Conservation (phyloP, 352 stramenopile species). For the Phytopythium litorale region DNA sequence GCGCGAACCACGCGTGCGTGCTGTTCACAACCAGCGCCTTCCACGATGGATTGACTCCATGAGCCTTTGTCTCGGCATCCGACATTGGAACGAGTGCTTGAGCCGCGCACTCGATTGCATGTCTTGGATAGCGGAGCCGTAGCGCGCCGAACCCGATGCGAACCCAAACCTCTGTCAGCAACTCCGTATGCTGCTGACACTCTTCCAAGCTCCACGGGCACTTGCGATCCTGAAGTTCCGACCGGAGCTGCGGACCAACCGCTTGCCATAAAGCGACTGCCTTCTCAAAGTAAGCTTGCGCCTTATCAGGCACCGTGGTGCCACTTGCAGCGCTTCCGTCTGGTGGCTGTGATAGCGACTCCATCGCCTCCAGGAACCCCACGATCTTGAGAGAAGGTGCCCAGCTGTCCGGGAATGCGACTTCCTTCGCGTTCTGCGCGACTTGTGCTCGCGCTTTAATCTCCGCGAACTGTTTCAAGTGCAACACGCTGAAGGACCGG, state of each 20-base stretch:
- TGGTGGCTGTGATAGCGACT: constrained; percentile 21
- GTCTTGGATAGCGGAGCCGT: constrained; percentile 37
- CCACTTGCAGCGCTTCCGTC: constrained; percentile 15
- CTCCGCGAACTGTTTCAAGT: constrained; percentile 66
- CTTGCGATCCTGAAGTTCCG: constrained; percentile 18
- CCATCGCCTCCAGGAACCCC: constrained; percentile 51
- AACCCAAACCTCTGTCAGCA: constrained; percentile 71
- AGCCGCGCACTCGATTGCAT: constrained; percentile 51
- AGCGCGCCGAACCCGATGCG: constrained; percentile 60
- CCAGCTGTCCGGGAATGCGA: constrained; percentile 34
- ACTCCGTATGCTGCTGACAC: constrained; percentile 51
- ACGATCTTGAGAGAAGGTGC: constrained; percentile 38
- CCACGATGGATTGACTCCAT: constrained; percentile 11
- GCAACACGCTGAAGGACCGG: constrained; percentile 12
- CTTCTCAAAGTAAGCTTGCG: constrained; percentile 50
- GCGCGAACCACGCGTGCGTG: constrained; percentile 66
- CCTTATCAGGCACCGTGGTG: constrained; percentile 41
- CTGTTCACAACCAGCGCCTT: constrained; percentile 15
- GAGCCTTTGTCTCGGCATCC: constrained; percentile 8
- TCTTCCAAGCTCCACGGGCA: constrained; percentile 33
- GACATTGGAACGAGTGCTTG: constrained; percentile 29
- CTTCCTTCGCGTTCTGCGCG: constrained; percentile 67
- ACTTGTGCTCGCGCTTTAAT: constrained; percentile 61
- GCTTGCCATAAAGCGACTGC: constrained; percentile 46
- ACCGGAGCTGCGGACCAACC: constrained; percentile 27